A percentile compares a stretch with the other conserved stretches of the same genome.
These are phyloP conservation scores for Leishmania braziliensis DNA, from an alignment of 208 protist genomes.

Conservation along the genomic window DNA sequence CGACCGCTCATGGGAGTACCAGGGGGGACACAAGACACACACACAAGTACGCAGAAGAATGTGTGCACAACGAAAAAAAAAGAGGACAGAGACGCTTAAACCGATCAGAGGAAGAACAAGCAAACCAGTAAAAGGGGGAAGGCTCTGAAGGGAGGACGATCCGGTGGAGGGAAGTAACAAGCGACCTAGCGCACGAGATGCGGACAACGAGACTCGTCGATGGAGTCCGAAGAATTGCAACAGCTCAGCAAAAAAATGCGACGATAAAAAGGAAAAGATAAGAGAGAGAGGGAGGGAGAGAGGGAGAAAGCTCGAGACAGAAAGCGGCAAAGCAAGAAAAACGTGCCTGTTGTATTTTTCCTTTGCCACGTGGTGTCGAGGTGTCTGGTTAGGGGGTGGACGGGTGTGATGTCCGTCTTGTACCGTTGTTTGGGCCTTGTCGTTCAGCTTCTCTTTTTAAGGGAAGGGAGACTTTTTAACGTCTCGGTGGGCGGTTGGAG, in stretches of 20 bases:
- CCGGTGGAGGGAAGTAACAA: neutral
- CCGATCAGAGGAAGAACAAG: neutral
- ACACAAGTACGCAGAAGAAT: neutral
- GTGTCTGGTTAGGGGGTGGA: neutral
- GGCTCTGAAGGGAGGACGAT: neutral
- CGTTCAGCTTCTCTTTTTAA: neutral
- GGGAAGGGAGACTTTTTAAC: neutral
- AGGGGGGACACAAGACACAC: neutral
- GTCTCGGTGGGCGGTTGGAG: neutral
- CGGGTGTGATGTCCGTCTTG: no score
- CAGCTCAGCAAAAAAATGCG: neutral
- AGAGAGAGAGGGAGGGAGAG: no score
- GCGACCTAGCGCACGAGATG: neutral
- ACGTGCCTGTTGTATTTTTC: neutral
- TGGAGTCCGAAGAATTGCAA: neutral
- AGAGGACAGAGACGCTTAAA: neutral
- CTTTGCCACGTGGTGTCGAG: neutral
- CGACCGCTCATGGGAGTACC: neutral
- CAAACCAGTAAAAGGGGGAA: neutral
- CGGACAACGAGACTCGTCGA: neutral
- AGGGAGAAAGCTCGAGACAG: neutral
- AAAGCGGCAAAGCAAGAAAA: neutral
- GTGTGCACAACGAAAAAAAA: neutral
- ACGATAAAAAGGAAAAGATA: no score
- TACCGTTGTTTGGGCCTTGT: no score